Evolutionary conservation across 495 filamentous ascomycete genomes (phyloP).

Genomic region (Annulohypoxylon moriforme): DNA sequence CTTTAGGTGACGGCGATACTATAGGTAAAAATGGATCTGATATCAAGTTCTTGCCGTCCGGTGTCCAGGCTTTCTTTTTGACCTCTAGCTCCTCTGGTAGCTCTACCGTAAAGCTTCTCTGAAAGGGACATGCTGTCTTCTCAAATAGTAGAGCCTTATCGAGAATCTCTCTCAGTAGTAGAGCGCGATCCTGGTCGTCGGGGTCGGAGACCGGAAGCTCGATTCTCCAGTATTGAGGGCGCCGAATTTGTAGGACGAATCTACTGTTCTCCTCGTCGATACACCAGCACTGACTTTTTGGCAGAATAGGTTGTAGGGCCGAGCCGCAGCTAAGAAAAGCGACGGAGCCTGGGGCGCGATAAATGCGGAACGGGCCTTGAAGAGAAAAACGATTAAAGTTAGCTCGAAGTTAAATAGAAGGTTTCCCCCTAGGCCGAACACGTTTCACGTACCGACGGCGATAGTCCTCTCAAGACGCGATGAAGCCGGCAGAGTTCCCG

Average conservation of each 20-base stretch:
- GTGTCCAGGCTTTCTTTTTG: conserved; percentile 76
- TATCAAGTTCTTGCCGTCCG: conserved; percentile 60
- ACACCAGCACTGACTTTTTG: conserved; percentile 92
- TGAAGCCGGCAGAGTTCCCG: conserved; percentile 76
- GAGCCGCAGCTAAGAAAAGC: conserved; percentile 86
- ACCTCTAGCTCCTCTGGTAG: conserved; percentile 77
- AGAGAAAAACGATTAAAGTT: conserved; percentile 8
- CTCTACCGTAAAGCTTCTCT: conserved; percentile 77
- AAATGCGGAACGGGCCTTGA: conserved; percentile 79
- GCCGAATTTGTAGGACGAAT: conserved; percentile 83
- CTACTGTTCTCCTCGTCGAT: conserved; percentile 82
- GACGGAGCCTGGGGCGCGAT: conserved; percentile 81
- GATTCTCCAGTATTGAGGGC: conserved; percentile 87
- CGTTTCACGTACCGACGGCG: conserved; percentile 70
- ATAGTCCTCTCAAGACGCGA: conserved; percentile 83
- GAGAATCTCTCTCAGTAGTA: conserved; percentile 75
- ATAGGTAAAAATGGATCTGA: conserved; percentile 40
- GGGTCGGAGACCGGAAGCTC: conserved; percentile 74
- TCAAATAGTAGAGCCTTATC: conserved; percentile 81
- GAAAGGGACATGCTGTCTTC: conserved; percentile 87
- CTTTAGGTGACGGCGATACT: conserved; percentile 25
- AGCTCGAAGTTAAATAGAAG: conserved; percentile 15
- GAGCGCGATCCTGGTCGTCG: conserved; percentile 69
- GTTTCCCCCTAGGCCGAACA: not conserved
- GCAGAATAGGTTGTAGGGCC: conserved; percentile 83